phyloP scores from a whole-genome alignment of 176 grass and related monocot species.

The Zea luxurians region DNA sequence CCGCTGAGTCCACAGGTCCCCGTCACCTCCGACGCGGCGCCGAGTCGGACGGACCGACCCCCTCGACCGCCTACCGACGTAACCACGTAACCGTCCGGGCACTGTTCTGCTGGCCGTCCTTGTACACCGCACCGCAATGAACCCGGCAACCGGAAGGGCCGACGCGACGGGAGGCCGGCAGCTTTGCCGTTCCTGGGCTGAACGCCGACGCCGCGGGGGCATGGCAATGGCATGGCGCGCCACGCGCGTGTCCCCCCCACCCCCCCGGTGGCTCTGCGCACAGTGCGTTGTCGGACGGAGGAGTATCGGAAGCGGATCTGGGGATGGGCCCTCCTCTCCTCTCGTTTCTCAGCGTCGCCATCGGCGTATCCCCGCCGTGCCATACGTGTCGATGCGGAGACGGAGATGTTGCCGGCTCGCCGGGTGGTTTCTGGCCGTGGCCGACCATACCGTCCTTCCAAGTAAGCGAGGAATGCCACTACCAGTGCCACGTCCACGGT shows the following conservation, averaged over 20 bases:
- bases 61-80: slow-evolving; percentile 25
- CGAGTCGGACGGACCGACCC: slow-evolving; percentile 40
- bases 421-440: slow-evolving; percentile 13
- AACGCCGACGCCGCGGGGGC: neutral
- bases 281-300: slow-evolving; percentile 21
- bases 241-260: neutral
- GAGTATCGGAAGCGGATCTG: neutral
- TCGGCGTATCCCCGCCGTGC: slow-evolving; percentile 30
- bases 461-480: neutral
- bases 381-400: slow-evolving; percentile 31
- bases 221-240: neutral
- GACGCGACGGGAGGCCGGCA: slow-evolving; percentile 27
- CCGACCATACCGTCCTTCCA: neutral
- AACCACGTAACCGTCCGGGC: neutral
- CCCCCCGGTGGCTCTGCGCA: neutral
- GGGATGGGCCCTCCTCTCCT: neutral
- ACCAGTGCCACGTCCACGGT: neutral
- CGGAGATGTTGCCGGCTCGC: neutral
- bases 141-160: slow-evolving; percentile 16
- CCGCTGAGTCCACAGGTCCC: neutral
- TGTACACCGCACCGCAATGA: slow-evolving; percentile 23
- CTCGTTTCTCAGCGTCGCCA: slow-evolving; percentile 3
- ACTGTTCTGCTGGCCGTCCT: slow-evolving; percentile 23
- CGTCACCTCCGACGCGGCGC: slow-evolving; percentile 52
- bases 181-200: neutral